Base-by-base conservation (phyloP, 2,329 filamentous ascomycete genomes). In the Neurospora sp. region DNA sequence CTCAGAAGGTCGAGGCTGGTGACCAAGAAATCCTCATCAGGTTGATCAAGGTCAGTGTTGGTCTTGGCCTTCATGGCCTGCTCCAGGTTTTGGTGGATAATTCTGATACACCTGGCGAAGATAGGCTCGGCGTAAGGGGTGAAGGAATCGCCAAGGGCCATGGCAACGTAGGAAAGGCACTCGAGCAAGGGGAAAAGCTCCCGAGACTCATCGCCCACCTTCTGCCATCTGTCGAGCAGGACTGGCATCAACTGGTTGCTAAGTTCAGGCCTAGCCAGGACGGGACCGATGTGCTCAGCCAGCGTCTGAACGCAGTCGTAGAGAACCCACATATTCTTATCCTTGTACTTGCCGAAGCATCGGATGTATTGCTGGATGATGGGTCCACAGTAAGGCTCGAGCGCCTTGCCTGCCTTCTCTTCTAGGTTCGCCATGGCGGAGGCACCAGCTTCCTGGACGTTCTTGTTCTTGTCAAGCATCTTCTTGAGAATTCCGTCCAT, bases 241-340 rank as follows among this genome's bases (percentile, higher is more conserved):
- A 93, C 92, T 33, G 96, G 94, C 95, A 99, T 98, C 71, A 99
- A 85, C 74, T 93, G 86, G 72, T 91, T 87, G 52, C 94, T 89
- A n/a, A 97, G 87, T 68, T 94, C 88, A 6, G 91, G 91, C 72
- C 88, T 86, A n/a, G 93, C 91, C 73, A 99, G 84, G 40, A 91
- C 88, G 6, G 90, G 89, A 11, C 93, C 93, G 69, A 98, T 91
- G 77, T 93, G 91, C 80, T 99, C 96, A 3, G 96, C 96, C 70
- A 99, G 84, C 0, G 96, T 99, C 82, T 99, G 96, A 40, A 99
- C 92, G 79, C 96, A 98, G 81, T 99, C 96, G 82, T 99, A 99
- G 40, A 99, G 87, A 69, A 98, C 96, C 82, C 96, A 97, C 89
- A 98, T 97, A 82, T 99, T 99, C 77, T 93, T 91, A 80, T 98